Evolutionary conservation across 257 asterid genomes (phyloP).

Genomic region (Lavandula angustifolia): DNA sequence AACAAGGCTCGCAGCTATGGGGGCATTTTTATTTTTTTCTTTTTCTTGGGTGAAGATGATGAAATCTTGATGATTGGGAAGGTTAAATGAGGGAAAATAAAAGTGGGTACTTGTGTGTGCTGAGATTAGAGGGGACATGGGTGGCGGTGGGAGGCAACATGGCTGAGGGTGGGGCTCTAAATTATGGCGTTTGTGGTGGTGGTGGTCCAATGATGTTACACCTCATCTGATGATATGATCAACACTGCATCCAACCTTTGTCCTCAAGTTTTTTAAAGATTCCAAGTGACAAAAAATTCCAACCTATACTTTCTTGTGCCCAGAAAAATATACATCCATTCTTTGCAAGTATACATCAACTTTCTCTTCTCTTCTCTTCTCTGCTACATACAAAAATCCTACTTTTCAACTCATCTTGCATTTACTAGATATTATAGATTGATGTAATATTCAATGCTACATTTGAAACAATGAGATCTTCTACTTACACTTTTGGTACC

Average conservation of each 20-base stretch:
- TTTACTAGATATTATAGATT: background rate
- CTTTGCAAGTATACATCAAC: conserved; percentile 12
- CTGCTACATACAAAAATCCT: background rate
- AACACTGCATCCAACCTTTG: conserved; percentile 42
- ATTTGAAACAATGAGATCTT: too few species aligned
- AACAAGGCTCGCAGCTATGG: conserved; percentile 29
- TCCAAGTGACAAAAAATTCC: conserved; percentile 36
- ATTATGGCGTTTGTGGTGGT: conserved; percentile 45
- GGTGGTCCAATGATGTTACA: conserved; percentile 72
- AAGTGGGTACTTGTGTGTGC: conserved; percentile 41
- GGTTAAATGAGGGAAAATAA: conserved; percentile 9
- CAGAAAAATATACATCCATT: conserved; percentile 7
- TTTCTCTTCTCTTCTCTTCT: conserved; percentile 23
- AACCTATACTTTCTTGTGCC: conserved; percentile 25
- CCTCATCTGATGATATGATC: conserved; percentile 47
- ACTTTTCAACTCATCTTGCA: background rate
- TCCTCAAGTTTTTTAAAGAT: conserved; percentile 38
- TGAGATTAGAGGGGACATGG: conserved; percentile 59
- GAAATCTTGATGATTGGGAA: conserved; percentile 10
- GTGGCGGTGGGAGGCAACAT: conserved; percentile 63
- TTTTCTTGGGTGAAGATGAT: conserved; percentile 25
- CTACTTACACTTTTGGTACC: too few species aligned
- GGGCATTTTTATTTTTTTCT: conserved; percentile 30
- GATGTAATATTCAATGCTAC: background rate
- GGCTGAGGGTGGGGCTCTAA: conserved; percentile 28